phyloP scores from a whole-genome alignment of 345 rosid genomes.

The Chamaenerion angustifolium region DNA sequence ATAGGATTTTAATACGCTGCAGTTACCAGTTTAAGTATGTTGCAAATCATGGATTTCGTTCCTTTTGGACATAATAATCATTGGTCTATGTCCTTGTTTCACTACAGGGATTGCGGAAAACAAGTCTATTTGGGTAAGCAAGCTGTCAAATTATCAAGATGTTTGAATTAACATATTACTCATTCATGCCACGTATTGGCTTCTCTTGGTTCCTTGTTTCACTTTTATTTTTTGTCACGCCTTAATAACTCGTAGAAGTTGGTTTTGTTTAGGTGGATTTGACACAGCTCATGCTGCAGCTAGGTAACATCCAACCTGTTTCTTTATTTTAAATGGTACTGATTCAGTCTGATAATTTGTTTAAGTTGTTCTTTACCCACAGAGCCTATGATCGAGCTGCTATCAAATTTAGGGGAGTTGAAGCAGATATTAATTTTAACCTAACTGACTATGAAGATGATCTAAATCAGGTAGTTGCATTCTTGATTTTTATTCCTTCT shows the following conservation, averaged over 20 bases:
- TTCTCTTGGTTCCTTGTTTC: background rate
- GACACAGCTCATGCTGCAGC: slow-evolving; percentile 89
- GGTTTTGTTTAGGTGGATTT: slow-evolving; percentile 51
- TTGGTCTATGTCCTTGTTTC: slow-evolving; percentile 1
- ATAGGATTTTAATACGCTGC: too few relatives aligned
- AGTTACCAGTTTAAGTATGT: too few relatives aligned
- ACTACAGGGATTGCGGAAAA: slow-evolving; percentile 75
- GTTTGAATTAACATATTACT: background rate
- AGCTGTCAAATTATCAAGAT: background rate
- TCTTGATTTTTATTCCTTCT: background rate
- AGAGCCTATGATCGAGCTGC: slow-evolving; percentile 93
- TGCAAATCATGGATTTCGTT: too few relatives aligned
- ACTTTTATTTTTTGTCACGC: background rate
- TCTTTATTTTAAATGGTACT: background rate
- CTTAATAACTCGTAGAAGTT: background rate
- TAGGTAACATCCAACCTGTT: slow-evolving; percentile 28
- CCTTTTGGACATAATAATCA: too few relatives aligned
- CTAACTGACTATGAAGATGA: slow-evolving; percentile 55
- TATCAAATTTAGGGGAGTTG: slow-evolving; percentile 63
- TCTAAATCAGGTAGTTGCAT: slow-evolving; percentile 30
- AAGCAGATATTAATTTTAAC: slow-evolving; percentile 71
- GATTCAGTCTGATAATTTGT: background rate
- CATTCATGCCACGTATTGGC: background rate
- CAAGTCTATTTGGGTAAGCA: slow-evolving; percentile 66
- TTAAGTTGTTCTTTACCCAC: slow-evolving; percentile 1